Base-by-base conservation (phyloP, 768 basidiomycete genomes). In the Tremella mesenterica region DNA sequence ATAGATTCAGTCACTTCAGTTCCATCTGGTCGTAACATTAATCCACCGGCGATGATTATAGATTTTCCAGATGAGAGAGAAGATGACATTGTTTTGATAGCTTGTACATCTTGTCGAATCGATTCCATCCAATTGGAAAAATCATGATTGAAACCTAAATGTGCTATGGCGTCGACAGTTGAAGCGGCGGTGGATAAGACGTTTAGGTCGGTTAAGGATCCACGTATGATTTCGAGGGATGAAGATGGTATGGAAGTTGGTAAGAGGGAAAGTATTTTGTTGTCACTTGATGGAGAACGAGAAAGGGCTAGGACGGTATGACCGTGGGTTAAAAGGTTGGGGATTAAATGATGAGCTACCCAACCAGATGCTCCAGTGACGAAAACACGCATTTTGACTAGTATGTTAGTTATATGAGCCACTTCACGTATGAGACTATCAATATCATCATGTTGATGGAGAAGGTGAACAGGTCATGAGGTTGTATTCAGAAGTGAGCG, bases 341-440 rank as follows among this genome's bases (percentile, higher is more conserved):
- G 41, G 31, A 58, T 34, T 54, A 62, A 28, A 12, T 38, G 39
- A 6, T 30, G 27, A 7, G 59, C 59, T 29, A 61, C 51, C 47
- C 45, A 67, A 20, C 69, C 69, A 3, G 59, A 41, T 12, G 55
- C 69, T 30, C 64, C 63, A 23, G 69, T 71, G 25, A 68, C 49
- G 47, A 70, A 65, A 31, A 65, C 59, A 50, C 52, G 57, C 63
- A 70, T 65, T 45, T 18, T 34, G 48, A 6, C 8, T 46, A n/a
- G n/a, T n/a, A n/a, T n/a, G n/a, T n/a, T n/a, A n/a, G n/a, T n/a
- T n/a, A n/a, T n/a, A n/a, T n/a, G n/a, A n/a, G n/a, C n/a, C n/a
- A n/a, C n/a, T n/a, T n/a, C n/a, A n/a, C n/a, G n/a, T n/a, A n/a
- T n/a, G n/a, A n/a, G n/a, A n/a, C n/a, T n/a, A n/a, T n/a, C n/a